Percentiles rank a stretch among this genome's conserved stretches.
Conservation (phyloP, 2,329 filamentous ascomycete genomes). For the Amphichorda felina region DNA sequence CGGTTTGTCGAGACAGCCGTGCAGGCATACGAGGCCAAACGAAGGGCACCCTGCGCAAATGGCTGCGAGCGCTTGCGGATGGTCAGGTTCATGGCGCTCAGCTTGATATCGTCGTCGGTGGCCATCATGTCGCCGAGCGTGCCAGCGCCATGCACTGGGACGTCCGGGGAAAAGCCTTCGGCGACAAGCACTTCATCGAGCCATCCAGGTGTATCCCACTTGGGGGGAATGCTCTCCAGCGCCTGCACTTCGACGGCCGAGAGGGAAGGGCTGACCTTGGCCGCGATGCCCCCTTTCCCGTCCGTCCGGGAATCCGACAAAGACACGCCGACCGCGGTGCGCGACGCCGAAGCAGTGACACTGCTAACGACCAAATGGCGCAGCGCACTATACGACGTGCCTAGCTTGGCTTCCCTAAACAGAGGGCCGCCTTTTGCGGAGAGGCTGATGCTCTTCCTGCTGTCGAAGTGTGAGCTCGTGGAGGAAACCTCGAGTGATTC, state of each 20-base stretch:
- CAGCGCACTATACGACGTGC: slow-evolving; percentile 11
- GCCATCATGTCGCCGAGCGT: slow-evolving; percentile 23
- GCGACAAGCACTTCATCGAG: slow-evolving; percentile 14
- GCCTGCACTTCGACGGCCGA: background rate
- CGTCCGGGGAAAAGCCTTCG: slow-evolving; percentile 18
- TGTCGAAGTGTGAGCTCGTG: no score
- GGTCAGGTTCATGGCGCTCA: slow-evolving; percentile 18
- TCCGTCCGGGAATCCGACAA: background rate
- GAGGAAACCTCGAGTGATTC: no score
- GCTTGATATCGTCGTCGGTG: slow-evolving; percentile 19
- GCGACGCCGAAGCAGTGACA: slow-evolving; percentile 16
- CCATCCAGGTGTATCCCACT: slow-evolving; percentile 14
- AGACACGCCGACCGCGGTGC: slow-evolving; percentile 13
- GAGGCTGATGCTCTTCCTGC: no score
- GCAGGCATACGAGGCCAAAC: slow-evolving; percentile 21
- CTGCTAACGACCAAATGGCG: slow-evolving; percentile 14
- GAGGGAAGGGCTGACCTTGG: background rate
- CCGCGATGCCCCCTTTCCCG: background rate
- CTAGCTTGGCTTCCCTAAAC: slow-evolving; percentile 15
- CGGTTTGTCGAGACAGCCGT: slow-evolving; percentile 12
- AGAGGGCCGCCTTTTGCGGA: background rate
- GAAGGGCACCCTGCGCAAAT: slow-evolving; percentile 19
- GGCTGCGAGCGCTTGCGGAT: slow-evolving; percentile 17
- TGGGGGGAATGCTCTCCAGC: slow-evolving; percentile 11
- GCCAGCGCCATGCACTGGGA: slow-evolving; percentile 10